Evolutionary conservation across 1,139 yeast species (phyloP).

Genomic region (Pichia sp.): DNA sequence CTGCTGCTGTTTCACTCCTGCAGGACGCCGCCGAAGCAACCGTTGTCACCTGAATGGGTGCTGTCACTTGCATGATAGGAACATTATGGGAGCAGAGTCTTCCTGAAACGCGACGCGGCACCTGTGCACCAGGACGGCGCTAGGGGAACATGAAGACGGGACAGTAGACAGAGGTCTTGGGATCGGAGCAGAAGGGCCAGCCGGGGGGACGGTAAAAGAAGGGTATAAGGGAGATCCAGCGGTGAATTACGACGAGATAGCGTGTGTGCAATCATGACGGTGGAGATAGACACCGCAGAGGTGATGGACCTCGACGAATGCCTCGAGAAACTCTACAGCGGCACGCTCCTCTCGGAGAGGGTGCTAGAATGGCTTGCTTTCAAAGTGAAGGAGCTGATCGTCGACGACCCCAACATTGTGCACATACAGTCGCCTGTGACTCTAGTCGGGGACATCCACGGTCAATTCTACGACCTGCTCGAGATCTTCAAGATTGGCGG

Average conservation of each 20-base stretch:
- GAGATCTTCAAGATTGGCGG: conserved; percentile 95
- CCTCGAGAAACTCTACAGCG: conserved; percentile 57
- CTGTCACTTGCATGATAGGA: neutral
- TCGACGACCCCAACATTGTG: conserved; percentile 81
- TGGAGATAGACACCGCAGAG: conserved; percentile 17
- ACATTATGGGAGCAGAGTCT: neutral
- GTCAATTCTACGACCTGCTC: conserved; percentile 89
- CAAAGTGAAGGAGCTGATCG: conserved; percentile 67
- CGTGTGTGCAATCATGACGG: conserved; percentile 2
- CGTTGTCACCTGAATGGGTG: neutral
- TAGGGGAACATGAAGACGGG: neutral
- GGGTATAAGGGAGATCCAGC: neutral
- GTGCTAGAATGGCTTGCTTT: conserved; percentile 64
- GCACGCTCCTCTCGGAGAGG: conserved; percentile 65
- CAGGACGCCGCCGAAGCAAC: neutral
- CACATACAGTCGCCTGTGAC: conserved; percentile 83
- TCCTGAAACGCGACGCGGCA: neutral
- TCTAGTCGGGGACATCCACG: conserved; percentile 98
- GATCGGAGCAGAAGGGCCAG: neutral
- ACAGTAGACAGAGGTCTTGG: neutral
- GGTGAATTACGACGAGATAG: neutral
- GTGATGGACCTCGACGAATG: conserved; percentile 57
- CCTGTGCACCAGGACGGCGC: neutral
- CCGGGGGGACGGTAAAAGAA: neutral
- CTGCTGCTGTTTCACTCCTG: neutral